Evolutionary conservation across 2,329 filamentous ascomycete species (phyloP).

Genomic region (Cladophialophora carrionii): DNA sequence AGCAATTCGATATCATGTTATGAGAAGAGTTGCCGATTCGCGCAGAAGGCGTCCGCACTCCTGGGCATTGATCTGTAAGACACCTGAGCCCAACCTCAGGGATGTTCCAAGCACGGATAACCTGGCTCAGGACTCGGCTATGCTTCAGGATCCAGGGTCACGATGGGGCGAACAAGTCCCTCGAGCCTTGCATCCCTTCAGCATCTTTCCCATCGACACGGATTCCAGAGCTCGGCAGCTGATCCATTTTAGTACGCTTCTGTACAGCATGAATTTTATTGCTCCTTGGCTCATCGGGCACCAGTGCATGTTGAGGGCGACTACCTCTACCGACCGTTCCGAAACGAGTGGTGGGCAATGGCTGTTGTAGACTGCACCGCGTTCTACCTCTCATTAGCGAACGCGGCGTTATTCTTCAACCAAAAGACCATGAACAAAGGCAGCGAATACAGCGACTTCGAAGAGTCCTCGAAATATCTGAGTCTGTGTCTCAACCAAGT

Average conservation of each 20-base stretch:
- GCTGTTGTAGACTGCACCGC: conserved; percentile 37
- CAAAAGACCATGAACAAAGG: conserved; percentile 29
- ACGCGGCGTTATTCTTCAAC: conserved; percentile 40
- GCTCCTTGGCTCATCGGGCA: background rate
- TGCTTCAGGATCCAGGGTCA: background rate
- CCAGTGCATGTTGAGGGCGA: conserved; percentile 26
- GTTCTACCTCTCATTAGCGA: conserved; percentile 38
- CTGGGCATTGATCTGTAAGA: background rate
- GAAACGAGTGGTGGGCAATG: conserved; percentile 40
- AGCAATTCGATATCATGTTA: conserved; percentile 25
- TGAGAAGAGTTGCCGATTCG: conserved; percentile 18
- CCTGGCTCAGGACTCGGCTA: background rate
- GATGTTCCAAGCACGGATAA: background rate
- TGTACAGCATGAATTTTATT: background rate
- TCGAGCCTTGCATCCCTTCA: conserved; percentile 16
- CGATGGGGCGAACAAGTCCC: conserved; percentile 5
- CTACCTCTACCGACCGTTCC: conserved; percentile 40
- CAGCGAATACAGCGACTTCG: conserved; percentile 36
- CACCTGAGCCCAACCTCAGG: background rate
- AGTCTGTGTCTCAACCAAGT: conserved; percentile 36
- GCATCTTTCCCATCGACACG: conserved; percentile 18
- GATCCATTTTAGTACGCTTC: conserved; percentile 26
- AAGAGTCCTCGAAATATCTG: conserved; percentile 37
- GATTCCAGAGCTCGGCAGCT: conserved; percentile 19
- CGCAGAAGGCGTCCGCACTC: conserved; percentile 18